These are phyloP conservation scores for Pythium scleroteichum DNA, from an alignment of 352 stramenopile species.

Conservation along the genomic window DNA sequence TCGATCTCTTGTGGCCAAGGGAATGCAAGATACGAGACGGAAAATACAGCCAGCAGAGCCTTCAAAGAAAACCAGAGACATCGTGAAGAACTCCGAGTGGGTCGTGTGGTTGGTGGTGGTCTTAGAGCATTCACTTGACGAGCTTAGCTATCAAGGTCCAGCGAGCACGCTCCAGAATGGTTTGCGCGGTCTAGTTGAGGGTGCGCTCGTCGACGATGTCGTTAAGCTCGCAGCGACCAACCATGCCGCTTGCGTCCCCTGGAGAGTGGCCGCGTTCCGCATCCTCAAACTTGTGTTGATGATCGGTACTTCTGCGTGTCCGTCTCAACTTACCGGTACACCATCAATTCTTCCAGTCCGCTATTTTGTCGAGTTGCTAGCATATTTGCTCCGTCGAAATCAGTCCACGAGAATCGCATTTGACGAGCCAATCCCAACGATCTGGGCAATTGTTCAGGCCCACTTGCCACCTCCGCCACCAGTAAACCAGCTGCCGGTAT, in stretches of 20 bases:
- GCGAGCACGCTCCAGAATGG: too few species aligned
- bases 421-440: background rate
- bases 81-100: slow-evolving; percentile 12
- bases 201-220: slow-evolving; percentile 2
- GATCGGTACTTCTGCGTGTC: background rate
- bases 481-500: background rate
- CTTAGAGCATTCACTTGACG: background rate
- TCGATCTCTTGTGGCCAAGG: background rate
- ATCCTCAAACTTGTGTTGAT: slow-evolving; percentile 7
- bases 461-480: background rate
- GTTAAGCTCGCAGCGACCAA: slow-evolving; percentile 2
- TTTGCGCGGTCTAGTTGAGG: background rate
- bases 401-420: background rate
- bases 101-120: slow-evolving; percentile 14
- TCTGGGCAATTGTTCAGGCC: slow-evolving; percentile 17
- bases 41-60: too few species aligned
- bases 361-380: slow-evolving; percentile 13
- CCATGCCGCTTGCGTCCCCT: background rate
- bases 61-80: too few species aligned
- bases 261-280: slow-evolving; percentile 7
- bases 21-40: too few species aligned
- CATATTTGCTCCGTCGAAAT: background rate
- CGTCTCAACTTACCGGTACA: background rate
- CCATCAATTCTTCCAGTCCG: background rate
- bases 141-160: too few species aligned